Evolutionary conservation across 192 early-diverging fungal genomes (phyloP), one percentile per base, ranked within the genome.

Genomic region (Mortierella hygrophila): DNA sequence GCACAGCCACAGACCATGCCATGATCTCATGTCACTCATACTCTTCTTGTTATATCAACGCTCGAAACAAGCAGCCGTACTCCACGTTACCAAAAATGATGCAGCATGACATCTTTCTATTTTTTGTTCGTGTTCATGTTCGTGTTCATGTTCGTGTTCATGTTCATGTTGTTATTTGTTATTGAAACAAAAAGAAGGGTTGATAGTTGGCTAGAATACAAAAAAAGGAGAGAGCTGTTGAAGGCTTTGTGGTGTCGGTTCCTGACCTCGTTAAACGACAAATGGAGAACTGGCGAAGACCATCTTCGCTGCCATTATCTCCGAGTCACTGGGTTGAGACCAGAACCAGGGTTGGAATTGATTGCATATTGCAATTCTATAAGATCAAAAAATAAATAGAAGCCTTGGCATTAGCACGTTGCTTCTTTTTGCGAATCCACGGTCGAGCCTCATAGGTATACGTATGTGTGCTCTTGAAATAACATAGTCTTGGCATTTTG

Each of bases 281-380:
- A 11, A 4, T 9, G 63, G 21, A 65, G 2, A 65, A 29, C 26
- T 42, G 9, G 37, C 70, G 37, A 71, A 23, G 9, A n/a, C 37
- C 68, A 26, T 42, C 23, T 41, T 32, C 21, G 5, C 32, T 65
- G 9, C 3, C 26, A 40, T 65, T 76, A 76, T 76, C 60, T 63
- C 75, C 60, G 40, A 42, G 6, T 26, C 41, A 32, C 20, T 21
- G 15, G n/a, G 29, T 65, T 65, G 60, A 65, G 11, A 65, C 60
- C 60, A 32, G 60, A 15, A 15, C 60, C 60, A 65, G 77, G 69
- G 52, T 80, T 69, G 35, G 70, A 4, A 60, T 75, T 81, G 57
- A 81, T 75, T 21, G 80, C 80, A 37, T 42, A 38, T 15, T 81
- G 73, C 21, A 81, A 40, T 46, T 76, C 80, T 76, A 82, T 15